phyloP scores from a whole-genome alignment of 2,329 filamentous ascomycete genomes.

The Beauveria varroae region DNA sequence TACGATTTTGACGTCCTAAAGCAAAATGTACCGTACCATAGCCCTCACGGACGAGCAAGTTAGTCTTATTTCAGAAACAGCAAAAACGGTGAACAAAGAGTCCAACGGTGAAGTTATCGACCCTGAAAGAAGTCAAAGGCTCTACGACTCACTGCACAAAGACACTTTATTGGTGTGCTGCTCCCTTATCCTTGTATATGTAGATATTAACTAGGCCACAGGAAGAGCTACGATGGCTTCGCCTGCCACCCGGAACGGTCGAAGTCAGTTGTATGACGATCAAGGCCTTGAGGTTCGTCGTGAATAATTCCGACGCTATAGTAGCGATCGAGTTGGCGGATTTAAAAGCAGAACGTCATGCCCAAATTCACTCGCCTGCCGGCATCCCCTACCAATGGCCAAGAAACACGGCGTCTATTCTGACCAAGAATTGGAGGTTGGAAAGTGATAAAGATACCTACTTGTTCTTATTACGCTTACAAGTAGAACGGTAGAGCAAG shows the following conservation, averaged over 20 bases:
- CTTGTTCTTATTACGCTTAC: not conserved
- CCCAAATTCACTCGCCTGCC: not conserved
- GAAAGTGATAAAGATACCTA: not conserved
- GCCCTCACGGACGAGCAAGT: not conserved
- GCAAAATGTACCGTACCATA: not conserved
- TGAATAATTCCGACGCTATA: not conserved
- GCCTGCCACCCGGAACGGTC: not conserved
- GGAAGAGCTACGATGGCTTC: not conserved
- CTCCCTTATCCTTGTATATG: not conserved
- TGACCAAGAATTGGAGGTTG: not conserved
- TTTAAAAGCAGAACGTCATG: not conserved
- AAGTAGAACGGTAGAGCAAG: not conserved
- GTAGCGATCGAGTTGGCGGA: not conserved
- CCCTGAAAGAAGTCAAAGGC: not conserved
- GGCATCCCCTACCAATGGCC: not conserved
- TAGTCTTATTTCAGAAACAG: not conserved
- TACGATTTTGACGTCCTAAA: not conserved
- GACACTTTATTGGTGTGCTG: not conserved
- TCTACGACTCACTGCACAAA: not conserved
- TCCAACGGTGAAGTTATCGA: not conserved
- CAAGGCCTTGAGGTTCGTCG: not conserved
- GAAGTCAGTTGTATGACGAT: not conserved
- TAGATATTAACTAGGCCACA: not conserved
- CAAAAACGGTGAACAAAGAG: not conserved
- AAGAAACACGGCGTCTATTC: not conserved